These are phyloP conservation scores for Kalanchoe fedtschenkoi DNA, from an alignment of 164 flowering plant species.

Conservation along the genomic window DNA sequence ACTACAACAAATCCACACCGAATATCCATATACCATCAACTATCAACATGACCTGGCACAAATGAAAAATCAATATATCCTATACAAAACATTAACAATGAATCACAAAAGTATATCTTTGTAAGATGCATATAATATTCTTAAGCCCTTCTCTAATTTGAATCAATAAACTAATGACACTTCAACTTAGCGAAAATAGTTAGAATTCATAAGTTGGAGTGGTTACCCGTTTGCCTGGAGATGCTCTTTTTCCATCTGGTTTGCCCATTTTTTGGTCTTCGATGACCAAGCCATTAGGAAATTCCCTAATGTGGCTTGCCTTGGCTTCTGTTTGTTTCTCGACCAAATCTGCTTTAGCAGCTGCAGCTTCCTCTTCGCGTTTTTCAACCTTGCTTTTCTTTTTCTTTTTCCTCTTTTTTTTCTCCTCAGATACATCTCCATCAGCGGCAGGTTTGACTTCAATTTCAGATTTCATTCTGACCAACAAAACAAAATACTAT, in stretches of 20 bases:
- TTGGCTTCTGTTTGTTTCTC: slow-evolving; percentile 22
- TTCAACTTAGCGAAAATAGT: no score
- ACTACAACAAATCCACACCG: no score
- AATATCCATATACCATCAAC: no score
- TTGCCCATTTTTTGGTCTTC: slow-evolving; percentile 83
- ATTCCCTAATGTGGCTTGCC: slow-evolving; percentile 51
- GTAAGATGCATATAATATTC: no score
- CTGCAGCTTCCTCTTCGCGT: slow-evolving; percentile 13
- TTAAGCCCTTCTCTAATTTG: no score
- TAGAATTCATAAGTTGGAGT: neutral
- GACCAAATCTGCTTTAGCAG: slow-evolving; percentile 9
- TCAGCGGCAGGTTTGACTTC: slow-evolving; percentile 11
- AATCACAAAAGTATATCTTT: no score
- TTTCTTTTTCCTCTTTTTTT: slow-evolving; percentile 56
- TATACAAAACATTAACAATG: no score
- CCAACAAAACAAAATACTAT: neutral
- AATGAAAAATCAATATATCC: no score
- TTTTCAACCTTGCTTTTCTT: slow-evolving; percentile 48
- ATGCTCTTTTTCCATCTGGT: slow-evolving; percentile 82
- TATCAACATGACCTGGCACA: no score
- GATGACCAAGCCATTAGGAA: slow-evolving; percentile 68
- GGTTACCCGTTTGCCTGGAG: slow-evolving; percentile 61
- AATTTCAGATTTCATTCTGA: slow-evolving; percentile 11
- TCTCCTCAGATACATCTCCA: slow-evolving; percentile 25
- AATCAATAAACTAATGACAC: no score